Percentiles rank a stretch among this genome's conserved stretches.
Evolutionary conservation across 2,329 filamentous ascomycete genomes (phyloP).

Genomic region (Aspergillus eucalypticola): DNA sequence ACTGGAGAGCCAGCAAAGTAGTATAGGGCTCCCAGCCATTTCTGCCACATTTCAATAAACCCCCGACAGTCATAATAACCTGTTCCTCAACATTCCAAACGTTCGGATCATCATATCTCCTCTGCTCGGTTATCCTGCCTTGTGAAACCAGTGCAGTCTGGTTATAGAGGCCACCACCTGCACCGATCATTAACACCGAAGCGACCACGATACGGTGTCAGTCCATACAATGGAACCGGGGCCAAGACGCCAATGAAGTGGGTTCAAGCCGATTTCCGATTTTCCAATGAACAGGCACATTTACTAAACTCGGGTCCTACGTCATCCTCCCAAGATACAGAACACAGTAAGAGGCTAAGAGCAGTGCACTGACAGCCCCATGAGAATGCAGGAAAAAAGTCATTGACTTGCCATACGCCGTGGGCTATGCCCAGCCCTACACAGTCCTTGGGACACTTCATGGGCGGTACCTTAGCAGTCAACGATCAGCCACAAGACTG

Average conservation of each 20-base stretch:
- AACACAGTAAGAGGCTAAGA: too few relatives aligned
- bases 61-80: background rate
- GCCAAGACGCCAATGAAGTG: background rate
- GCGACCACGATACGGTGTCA: constrained; percentile 2
- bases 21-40: background rate
- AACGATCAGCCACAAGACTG: constrained; percentile 2
- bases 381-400: background rate
- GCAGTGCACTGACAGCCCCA: background rate
- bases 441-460: background rate
- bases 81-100: background rate
- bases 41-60: background rate
- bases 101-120: background rate
- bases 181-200: background rate
- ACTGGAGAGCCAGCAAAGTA: background rate
- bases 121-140: background rate
- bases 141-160: background rate
- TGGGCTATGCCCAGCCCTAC: background rate
- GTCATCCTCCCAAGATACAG: background rate
- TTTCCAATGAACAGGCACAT: background rate
- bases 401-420: background rate
- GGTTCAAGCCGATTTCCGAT: constrained; percentile 3
- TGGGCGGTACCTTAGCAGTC: constrained; percentile 1
- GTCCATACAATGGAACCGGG: background rate
- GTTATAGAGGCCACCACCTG: background rate
- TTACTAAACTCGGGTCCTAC: background rate